phyloP scores from a whole-genome alignment of 352 stramenopile species.

The Pythium folliculosum region DNA sequence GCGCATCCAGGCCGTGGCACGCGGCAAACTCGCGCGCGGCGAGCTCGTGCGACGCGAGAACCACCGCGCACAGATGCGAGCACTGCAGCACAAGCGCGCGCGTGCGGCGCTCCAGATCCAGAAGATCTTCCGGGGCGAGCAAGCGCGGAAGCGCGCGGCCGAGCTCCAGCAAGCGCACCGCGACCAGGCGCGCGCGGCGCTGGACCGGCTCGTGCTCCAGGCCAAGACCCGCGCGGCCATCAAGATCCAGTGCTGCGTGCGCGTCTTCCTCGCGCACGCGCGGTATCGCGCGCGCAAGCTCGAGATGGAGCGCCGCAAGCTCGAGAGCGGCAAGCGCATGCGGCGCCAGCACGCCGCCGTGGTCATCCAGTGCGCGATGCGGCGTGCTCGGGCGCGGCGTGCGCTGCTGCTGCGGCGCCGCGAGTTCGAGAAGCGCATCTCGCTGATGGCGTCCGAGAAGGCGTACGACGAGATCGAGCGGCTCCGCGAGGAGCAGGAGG shows the following conservation, averaged over 20 bases:
- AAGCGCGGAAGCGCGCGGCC: conserved; percentile 40
- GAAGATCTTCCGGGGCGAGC: conserved; percentile 57
- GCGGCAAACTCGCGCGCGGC: conserved; percentile 49
- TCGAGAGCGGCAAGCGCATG: conserved; percentile 32
- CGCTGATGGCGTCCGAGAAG: conserved; percentile 81
- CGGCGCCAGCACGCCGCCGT: conserved; percentile 52
- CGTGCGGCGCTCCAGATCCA: conserved; percentile 64
- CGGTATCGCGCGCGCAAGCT: conserved; percentile 35
- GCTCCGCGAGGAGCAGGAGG: conserved; percentile 70
- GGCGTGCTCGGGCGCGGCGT: conserved; percentile 41
- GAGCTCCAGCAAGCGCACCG: conserved; percentile 42
- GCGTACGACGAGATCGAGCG: conserved; percentile 79
- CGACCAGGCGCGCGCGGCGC: conserved; percentile 48
- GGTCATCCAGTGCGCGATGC: conserved; percentile 69
- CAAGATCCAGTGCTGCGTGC: conserved; percentile 68
- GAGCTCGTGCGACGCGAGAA: conserved; percentile 35
- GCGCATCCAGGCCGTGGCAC: conserved; percentile 59
- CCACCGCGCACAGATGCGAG: conserved; percentile 27
- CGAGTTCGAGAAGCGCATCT: conserved; percentile 80
- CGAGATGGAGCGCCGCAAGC: conserved; percentile 35
- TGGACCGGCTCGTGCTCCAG: conserved; percentile 59
- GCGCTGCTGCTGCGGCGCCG: conserved; percentile 46
- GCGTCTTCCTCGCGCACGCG: conserved; percentile 52
- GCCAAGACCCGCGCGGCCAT: conserved; percentile 61
- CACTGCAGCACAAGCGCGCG: conserved; percentile 37